Evolutionary conservation across 2,329 filamentous ascomycete genomes (phyloP).

Genomic region (Pseudogymnoascus sp.): DNA sequence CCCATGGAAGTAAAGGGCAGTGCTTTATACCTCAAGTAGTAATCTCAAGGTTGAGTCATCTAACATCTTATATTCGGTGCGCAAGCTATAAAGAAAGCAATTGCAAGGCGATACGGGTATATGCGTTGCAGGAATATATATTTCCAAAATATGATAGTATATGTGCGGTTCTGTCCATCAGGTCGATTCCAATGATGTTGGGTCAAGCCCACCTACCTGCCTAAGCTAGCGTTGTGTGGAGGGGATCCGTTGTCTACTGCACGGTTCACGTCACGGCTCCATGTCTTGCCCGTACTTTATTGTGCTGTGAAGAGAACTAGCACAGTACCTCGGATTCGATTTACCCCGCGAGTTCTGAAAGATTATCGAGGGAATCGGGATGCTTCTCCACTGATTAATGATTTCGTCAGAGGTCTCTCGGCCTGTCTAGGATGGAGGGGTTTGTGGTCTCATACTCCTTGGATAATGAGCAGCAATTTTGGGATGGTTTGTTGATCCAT

Average conservation of each 20-base stretch:
- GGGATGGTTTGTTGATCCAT: slow-evolving; percentile 58
- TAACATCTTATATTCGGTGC: background rate
- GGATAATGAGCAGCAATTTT: slow-evolving; percentile 80
- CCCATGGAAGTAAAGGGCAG: background rate
- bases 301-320: background rate
- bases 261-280: slow-evolving; percentile 5
- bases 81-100: background rate
- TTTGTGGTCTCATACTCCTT: slow-evolving; percentile 61
- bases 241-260: background rate
- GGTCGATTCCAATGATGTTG: background rate
- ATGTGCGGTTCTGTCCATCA: background rate
- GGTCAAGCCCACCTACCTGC: background rate
- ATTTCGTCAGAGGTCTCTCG: slow-evolving; percentile 3
- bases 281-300: background rate
- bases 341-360: slow-evolving; percentile 5
- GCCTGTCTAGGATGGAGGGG: slow-evolving; percentile 37
- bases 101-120: background rate
- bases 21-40: background rate
- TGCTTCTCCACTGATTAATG: slow-evolving; percentile 10
- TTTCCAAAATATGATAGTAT: background rate
- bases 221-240: slow-evolving; percentile 1
- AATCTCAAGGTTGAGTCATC: background rate
- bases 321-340: background rate
- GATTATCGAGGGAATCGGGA: slow-evolving; percentile 3
- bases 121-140: background rate